These are phyloP conservation scores for Mortierella claussenii DNA, from an alignment of 192 early-diverging fungal species.

Conservation along the genomic window DNA sequence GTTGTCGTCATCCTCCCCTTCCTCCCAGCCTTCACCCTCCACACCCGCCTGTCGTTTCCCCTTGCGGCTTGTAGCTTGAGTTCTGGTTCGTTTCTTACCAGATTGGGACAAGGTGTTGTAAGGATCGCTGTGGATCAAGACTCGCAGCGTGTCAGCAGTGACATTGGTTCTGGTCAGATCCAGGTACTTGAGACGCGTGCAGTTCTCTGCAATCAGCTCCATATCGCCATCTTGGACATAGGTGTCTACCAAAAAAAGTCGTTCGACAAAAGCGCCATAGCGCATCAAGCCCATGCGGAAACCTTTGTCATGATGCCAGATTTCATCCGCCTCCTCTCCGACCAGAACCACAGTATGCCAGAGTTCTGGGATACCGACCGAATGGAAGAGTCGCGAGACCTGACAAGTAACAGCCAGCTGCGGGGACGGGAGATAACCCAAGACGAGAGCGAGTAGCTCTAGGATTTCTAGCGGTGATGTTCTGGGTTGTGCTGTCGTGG, in stretches of 20 bases:
- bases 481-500: too few species aligned
- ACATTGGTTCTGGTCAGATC: slow-evolving; percentile 26
- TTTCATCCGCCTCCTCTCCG: background rate
- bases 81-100: background rate
- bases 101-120: background rate
- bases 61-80: too few species aligned
- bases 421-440: background rate
- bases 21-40: slow-evolving; percentile 1
- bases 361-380: slow-evolving; percentile 4
- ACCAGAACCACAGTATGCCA: slow-evolving; percentile 8
- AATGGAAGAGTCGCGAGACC: slow-evolving; percentile 17
- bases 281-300: slow-evolving; percentile 31
- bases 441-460: slow-evolving; percentile 19
- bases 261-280: slow-evolving; percentile 18
- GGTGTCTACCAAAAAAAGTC: background rate
- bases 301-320: slow-evolving; percentile 24
- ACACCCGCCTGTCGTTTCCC: background rate
- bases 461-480: slow-evolving; percentile 13
- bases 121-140: slow-evolving; percentile 38
- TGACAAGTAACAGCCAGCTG: background rate
- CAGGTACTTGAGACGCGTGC: slow-evolving; percentile 7
- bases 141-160: slow-evolving; percentile 23
- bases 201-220: slow-evolving; percentile 37
- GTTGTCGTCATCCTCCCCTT: background rate
- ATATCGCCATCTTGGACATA: slow-evolving; percentile 32